Percentiles rank a stretch among this genome's conserved stretches.
Evolutionary conservation across 768 basidiomycete genomes (phyloP).

Genomic region (Leccinum rimulosum): DNA sequence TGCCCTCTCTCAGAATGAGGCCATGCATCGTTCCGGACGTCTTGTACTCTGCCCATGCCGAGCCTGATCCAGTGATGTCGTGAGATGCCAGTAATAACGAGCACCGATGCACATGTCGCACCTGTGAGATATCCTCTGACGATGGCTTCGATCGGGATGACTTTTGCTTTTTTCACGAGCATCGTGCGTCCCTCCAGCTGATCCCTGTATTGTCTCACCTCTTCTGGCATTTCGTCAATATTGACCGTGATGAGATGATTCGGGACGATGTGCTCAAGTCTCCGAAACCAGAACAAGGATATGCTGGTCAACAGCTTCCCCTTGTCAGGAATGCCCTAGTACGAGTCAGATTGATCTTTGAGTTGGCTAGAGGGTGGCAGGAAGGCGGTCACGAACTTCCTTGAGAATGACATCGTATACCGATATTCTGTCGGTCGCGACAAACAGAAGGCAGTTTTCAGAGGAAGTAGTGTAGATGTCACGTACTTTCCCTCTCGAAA

Average conservation of each 20-base stretch:
- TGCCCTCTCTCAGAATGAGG: conserved; percentile 71
- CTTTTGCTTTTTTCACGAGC: conserved; percentile 86
- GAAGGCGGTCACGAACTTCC: conserved; percentile 60
- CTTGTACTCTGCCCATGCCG: conserved; percentile 94
- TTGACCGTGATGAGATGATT: conserved; percentile 85
- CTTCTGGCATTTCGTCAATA: conserved; percentile 78
- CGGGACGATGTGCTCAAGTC: conserved; percentile 73
- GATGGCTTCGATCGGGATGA: conserved; percentile 92
- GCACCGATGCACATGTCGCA: conserved; percentile 31
- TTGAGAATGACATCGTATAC: conserved; percentile 95
- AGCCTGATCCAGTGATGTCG: conserved; percentile 53
- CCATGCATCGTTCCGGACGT: conserved; percentile 85
- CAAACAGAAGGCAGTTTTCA: conserved; percentile 76
- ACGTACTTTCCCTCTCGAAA: conserved; percentile 93
- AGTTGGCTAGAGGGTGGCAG: not conserved
- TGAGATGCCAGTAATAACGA: conserved; percentile 8
- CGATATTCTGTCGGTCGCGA: conserved; percentile 94
- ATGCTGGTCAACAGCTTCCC: conserved; percentile 86
- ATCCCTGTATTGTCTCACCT: conserved; percentile 68
- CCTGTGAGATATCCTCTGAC: conserved; percentile 97
- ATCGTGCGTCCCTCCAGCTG: conserved; percentile 85
- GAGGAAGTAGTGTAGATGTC: conserved; percentile 85
- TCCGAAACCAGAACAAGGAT: conserved; percentile 94
- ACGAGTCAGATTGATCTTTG: not conserved
- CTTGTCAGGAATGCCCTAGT: conserved; percentile 91